A percentile compares a stretch with the other conserved stretches of the same genome.
Evolutionary conservation across 1,284 basidiomycete genomes (phyloP).

Genomic region (Trametes pubescens): DNA sequence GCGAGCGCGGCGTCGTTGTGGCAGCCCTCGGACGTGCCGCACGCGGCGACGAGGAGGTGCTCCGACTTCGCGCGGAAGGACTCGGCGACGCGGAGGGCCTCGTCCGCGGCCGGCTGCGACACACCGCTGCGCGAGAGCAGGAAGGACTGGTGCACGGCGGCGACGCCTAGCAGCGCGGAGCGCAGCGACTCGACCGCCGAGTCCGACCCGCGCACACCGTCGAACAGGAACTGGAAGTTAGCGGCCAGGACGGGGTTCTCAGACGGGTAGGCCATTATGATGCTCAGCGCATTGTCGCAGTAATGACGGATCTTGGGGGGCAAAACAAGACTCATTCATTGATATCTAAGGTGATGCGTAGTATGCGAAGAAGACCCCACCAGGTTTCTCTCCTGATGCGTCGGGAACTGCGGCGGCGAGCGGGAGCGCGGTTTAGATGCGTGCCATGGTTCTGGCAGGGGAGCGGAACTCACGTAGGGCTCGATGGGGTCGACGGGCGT

Average conservation of each 20-base stretch:
- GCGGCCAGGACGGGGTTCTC: slow-evolving; percentile 45
- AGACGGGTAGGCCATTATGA: slow-evolving; percentile 45
- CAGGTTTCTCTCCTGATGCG: slow-evolving; percentile 57
- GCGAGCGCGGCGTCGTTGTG: slow-evolving; percentile 50
- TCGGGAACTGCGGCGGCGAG: slow-evolving; percentile 46
- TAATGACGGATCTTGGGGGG: slow-evolving; percentile 49
- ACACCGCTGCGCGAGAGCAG: slow-evolving; percentile 39
- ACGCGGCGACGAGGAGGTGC: slow-evolving; percentile 40
- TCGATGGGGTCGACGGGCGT: slow-evolving; percentile 60
- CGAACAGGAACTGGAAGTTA: slow-evolving; percentile 43
- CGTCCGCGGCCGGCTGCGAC: slow-evolving; percentile 37
- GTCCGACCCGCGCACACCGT: slow-evolving; percentile 41
- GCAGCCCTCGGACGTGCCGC: slow-evolving; percentile 37
- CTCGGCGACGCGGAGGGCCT: slow-evolving; percentile 41
- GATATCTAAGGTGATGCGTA: slow-evolving; percentile 58
- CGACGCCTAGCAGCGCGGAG: slow-evolving; percentile 39
- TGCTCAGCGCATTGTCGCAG: slow-evolving; percentile 48
- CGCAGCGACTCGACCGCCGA: slow-evolving; percentile 40
- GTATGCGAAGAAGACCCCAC: slow-evolving; percentile 56
- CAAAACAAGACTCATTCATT: slow-evolving; percentile 49
- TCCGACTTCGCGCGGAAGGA: slow-evolving; percentile 41
- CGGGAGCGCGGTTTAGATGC: slow-evolving; percentile 1
- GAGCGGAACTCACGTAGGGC: slow-evolving; percentile 60
- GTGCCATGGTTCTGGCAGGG: not conserved
- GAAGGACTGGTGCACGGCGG: slow-evolving; percentile 42